Percentiles rank a stretch among this genome's conserved stretches.
Conservation (phyloP, 2,329 filamentous ascomycete genomes). For the Aspergillus sp. region DNA sequence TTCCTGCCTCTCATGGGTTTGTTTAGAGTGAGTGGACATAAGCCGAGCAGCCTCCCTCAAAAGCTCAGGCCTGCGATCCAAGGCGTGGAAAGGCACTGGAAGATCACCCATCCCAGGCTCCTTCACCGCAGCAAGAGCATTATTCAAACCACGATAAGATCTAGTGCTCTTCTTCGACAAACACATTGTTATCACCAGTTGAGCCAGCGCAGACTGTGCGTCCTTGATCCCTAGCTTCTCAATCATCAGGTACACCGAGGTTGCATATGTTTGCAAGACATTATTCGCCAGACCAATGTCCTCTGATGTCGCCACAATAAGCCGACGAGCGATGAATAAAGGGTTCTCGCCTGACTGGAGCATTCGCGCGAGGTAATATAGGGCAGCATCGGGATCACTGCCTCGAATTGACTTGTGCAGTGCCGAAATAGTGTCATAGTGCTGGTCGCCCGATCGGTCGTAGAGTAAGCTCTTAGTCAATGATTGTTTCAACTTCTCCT, state of each 20-base stretch:
- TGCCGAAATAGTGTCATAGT: slow-evolving; percentile 96
- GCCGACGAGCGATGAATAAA: slow-evolving; percentile 84
- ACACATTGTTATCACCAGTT: slow-evolving; percentile 78
- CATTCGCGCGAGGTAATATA: slow-evolving; percentile 97
- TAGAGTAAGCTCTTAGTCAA: slow-evolving; percentile 93
- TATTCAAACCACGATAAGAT: slow-evolving; percentile 79
- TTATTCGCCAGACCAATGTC: slow-evolving; percentile 91
- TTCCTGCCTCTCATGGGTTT: too few species aligned
- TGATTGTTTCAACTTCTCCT: slow-evolving; percentile 74
- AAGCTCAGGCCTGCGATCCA: slow-evolving; percentile 7
- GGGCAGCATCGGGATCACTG: slow-evolving; percentile 77
- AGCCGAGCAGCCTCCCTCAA: slow-evolving; percentile 71
- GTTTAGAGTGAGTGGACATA: too few species aligned
- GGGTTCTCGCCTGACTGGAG: slow-evolving; percentile 92
- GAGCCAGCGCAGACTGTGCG: slow-evolving; percentile 86
- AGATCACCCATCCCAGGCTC: slow-evolving; percentile 82
- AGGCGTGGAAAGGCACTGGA: slow-evolving; percentile 74
- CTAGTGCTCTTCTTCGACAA: slow-evolving; percentile 84
- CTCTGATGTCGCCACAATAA: slow-evolving; percentile 93
- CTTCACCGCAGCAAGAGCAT: slow-evolving; percentile 73
- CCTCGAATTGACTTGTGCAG: slow-evolving; percentile 96
- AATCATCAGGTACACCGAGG: slow-evolving; percentile 79
- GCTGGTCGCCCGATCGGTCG: slow-evolving; percentile 90
- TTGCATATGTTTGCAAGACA: slow-evolving; percentile 77
- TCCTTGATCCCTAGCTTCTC: slow-evolving; percentile 96